phyloP scores from a whole-genome alignment of 345 rosid genomes.

The Boechera retrofracta region DNA sequence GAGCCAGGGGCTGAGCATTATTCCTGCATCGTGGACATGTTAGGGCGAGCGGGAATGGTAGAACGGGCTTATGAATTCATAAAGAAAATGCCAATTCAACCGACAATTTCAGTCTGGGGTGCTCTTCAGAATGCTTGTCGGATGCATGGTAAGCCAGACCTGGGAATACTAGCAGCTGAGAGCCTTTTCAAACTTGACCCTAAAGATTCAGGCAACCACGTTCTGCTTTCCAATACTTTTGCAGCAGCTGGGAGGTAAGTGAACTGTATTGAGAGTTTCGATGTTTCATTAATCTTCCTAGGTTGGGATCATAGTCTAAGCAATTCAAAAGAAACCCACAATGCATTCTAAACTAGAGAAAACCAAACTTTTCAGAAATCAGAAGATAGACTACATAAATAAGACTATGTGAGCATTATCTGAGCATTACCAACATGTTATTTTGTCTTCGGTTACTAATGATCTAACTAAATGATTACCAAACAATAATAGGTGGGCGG shows the following conservation, averaged over 20 bases:
- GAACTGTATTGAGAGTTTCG: not conserved
- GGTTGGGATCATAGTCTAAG: not conserved
- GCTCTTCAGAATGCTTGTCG: slow-evolving; percentile 87
- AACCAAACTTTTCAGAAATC: not conserved
- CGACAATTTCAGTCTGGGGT: slow-evolving; percentile 83
- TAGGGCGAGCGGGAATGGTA: slow-evolving; percentile 84
- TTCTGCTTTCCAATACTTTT: slow-evolving; percentile 79
- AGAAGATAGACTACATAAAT: not conserved
- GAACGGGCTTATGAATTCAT: slow-evolving; percentile 66
- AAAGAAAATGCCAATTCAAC: slow-evolving; percentile 65
- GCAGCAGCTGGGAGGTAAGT: slow-evolving; percentile 77
- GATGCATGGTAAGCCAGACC: slow-evolving; percentile 64
- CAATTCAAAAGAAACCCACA: not conserved
- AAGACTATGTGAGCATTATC: not conserved
- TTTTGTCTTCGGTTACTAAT: not conserved
- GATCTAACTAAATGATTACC: not conserved
- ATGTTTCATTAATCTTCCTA: slow-evolving; percentile 12
- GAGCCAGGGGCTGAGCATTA: slow-evolving; percentile 83
- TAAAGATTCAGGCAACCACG: slow-evolving; percentile 79
- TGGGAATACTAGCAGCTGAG: slow-evolving; percentile 72
- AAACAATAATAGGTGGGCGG: slow-evolving; percentile 69
- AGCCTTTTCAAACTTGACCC: slow-evolving; percentile 78
- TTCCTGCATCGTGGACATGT: slow-evolving; percentile 82
- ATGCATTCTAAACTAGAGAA: slow-evolving; percentile 2
- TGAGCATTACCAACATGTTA: not conserved